Base-by-base conservation (phyloP, 225 moss, liverwort and hornwort genomes). In the Rhytidiadelphus loreus region DNA sequence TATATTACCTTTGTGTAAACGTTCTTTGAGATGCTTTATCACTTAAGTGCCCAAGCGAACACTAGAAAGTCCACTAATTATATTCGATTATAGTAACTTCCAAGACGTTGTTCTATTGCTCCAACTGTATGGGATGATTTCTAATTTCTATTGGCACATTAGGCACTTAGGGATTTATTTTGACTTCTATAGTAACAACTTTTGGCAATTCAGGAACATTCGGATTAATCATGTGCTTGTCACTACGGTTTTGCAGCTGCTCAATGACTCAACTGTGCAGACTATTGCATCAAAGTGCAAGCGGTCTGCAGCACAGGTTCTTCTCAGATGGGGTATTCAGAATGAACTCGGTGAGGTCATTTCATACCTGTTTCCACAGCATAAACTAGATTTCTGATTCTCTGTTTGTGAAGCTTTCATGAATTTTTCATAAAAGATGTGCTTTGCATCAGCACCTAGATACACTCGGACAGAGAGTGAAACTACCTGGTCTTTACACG, bases 261-360 rank as follows among this genome's bases (percentile, higher is more conserved):
- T 98, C 33, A 86, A 86, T 52, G 95, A 98, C 86, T 88, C 94
- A 28, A 92, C 92, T 50, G 95, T 96, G 80, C 91, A 92, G 84
- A 87, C 62, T 28, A 88, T 98, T 44, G 94, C 98, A 88, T 89
- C 91, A 28, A 90, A 85, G 50, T 92, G 92, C 81, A 80, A 93
- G 81, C 91, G 88, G 53, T 89, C 96, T 37, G 84, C 96, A 86
- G 95, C 98, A 24, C 98, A 98, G 80, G 93, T 98, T 83, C 95
- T 98, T 77, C 95, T 98, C 53, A 94, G 98, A 91, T 98, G 98
- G 98, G 96, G 96, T 41, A 86, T 98, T 75, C 98, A 98, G 70
- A 94, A 95, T 70, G 87, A 96, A 33, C 88, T 96, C 9, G 95
- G 94, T 95, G 60, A 92, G 86, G 18, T 71, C 57, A 78, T 69